A percentile compares a stretch with the other conserved stretches of the same genome.
Conservation (phyloP, 257 asterid genomes). For the Fraxinus quadrangulata region DNA sequence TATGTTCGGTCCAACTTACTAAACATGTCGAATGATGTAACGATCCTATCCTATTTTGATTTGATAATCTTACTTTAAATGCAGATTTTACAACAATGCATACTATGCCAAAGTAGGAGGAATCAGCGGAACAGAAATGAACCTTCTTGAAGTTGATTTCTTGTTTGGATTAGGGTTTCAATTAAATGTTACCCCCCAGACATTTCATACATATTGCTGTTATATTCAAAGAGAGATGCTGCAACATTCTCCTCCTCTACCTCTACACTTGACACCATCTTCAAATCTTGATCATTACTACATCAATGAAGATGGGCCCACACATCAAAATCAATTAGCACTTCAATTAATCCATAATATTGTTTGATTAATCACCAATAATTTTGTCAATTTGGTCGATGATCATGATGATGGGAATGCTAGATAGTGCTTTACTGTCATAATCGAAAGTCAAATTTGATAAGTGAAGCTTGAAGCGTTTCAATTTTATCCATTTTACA, state of each 20-base stretch:
- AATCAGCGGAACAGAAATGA: conserved; percentile 49
- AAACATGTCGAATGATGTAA: too few relatives aligned
- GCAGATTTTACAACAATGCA: conserved; percentile 71
- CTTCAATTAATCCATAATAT: conserved; percentile 17
- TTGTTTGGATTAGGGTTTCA: conserved; percentile 63
- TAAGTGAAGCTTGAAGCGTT: not conserved
- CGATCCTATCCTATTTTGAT: not conserved
- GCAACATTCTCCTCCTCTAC: conserved; percentile 38
- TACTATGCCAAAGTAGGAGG: conserved; percentile 49
- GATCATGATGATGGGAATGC: not conserved
- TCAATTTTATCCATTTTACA: too few relatives aligned
- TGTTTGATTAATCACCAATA: not conserved
- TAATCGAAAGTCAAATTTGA: not conserved
- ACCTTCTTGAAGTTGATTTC: conserved; percentile 69
- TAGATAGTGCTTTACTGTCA: not conserved
- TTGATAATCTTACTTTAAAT: not conserved
- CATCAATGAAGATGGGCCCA: conserved; percentile 47
- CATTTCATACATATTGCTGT: conserved; percentile 48
- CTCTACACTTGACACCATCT: conserved; percentile 25
- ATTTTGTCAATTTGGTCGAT: not conserved
- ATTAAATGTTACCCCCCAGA: conserved; percentile 56
- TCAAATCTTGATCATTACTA: conserved; percentile 20
- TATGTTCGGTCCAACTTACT: too few relatives aligned
- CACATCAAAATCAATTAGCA: conserved; percentile 50
- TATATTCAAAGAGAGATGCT: conserved; percentile 44